Evolutionary conservation across 2,329 filamentous ascomycete species (phyloP), one percentile per base, ranked within the genome.

Genomic region (Nigrospora oryzae): DNA sequence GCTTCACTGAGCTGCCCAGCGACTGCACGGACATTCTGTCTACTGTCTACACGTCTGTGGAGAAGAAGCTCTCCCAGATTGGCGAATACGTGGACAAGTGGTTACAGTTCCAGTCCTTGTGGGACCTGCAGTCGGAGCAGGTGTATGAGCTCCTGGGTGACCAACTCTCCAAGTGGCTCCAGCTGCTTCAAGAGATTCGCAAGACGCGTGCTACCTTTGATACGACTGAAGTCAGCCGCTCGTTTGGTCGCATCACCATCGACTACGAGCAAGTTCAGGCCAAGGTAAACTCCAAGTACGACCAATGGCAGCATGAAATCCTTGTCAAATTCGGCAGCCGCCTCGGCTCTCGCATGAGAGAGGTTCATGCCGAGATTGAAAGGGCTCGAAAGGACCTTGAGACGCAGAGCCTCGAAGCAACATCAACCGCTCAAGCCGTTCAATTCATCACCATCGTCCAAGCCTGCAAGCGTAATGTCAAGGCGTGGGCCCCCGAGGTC

Each of bases 261-360:
- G 91, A 98, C 63, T 98, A 98, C 59, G 93, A 97, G 57, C 94
- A 98, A 64, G 93, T 98, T 0, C 94, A 98, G 65, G 89, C 91
- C 46, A 96, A 95, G 66, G 93, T 99, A 63, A 98, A 97, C 58
- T 89, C 89, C 56, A 98, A 97, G 64, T 99, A 98, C 61, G 94
- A 99, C 61, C 91, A 97, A 63, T 98, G 94, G 93, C 93, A 99
- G 64, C 89, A 96, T 56, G 93, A 99, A 53, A 95, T 98, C 45
- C 74, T 97, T 34, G 79, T 86, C 55, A 95, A 95, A 62, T 99
- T 98, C 65, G 93, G 89, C 34, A 77, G 79, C 46, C 88, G 93
- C 45, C 83, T 98, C 38, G 89, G 90, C 39, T 86, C 81, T 51
- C 86, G 90, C 41, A 94, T 97, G 82, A 80, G 89, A 40, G 93